Base-by-base conservation (phyloP, 257 asterid genomes). In the Gardenia jasminoides region DNA sequence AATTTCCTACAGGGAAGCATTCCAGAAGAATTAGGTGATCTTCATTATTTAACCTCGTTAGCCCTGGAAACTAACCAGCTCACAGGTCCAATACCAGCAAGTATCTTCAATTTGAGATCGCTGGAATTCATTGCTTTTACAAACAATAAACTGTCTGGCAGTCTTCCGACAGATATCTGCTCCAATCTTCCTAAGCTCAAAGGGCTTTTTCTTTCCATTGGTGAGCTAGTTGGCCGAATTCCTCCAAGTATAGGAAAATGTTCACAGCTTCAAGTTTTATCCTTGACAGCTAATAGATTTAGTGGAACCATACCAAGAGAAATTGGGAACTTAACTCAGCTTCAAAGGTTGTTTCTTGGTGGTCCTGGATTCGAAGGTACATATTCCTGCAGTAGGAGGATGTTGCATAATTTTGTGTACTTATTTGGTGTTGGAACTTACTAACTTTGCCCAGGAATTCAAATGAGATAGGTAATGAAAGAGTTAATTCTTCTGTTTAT, bases 231-330 rank as follows among this genome's bases (percentile, higher is more conserved):
- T 72, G 90, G 88, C 30, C 8, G 10, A 24, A 81, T 86, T 19
- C 87, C 86, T 7, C n/a, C 82, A 0, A 79, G 71, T 47, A 36
- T 83, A 43, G 78, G 78, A 58, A 73, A 78, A 65, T 81, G 87
- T 66, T 22, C 65, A 15, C 56, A 75, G 74, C 85, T 82, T 9
- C 30, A 68, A 68, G 2, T 43, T 12, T 12, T 84, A 15, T 61
- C 82, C 1, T 52, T 84, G 46, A 39, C 78, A 6, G 43, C 5
- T 10, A 87, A 87, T 79, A 16, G 80, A 1, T 82, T 84, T 75
- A 68, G 5, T 0, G 88, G 90, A 43, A 56, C 31, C 77, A 74
- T 84, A 64, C 87, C 86, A 20, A 77, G 79, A 79, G 87, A 76
- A 50, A 56, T 82, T 4, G 86, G 88, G 56, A 84, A 82, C 77